Conservation (phyloP, 257 asterid genomes). For the Plectranthus barbatus region DNA sequence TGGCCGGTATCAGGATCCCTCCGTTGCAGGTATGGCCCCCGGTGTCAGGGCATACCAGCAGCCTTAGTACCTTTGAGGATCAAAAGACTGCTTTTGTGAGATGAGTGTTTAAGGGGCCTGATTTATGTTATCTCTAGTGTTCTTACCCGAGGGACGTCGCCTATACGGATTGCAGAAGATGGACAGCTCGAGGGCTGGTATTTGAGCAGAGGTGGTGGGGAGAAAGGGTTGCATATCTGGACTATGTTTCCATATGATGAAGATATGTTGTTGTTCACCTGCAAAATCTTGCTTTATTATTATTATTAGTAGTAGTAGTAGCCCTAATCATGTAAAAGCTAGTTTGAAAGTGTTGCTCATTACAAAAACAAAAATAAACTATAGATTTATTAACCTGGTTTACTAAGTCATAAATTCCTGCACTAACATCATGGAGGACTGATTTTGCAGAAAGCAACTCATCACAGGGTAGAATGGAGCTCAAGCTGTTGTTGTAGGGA, state of each 20-base stretch:
- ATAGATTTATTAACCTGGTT: conserved; percentile 45
- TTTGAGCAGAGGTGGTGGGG: conserved; percentile 52
- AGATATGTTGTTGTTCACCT: conserved; percentile 68
- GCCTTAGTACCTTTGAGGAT: conserved; percentile 26
- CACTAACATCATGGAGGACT: conserved; percentile 38
- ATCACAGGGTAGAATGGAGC: conserved; percentile 79
- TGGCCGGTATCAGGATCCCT: conserved; percentile 44
- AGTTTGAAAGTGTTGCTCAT: too few relatives aligned
- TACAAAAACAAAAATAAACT: too few relatives aligned
- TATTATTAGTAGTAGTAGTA: too few relatives aligned
- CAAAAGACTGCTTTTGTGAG: background rate
- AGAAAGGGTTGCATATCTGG: conserved; percentile 88
- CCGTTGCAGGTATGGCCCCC: conserved; percentile 46
- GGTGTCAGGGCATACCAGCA: conserved; percentile 49
- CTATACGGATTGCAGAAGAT: conserved; percentile 37
- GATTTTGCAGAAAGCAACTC: conserved; percentile 55
- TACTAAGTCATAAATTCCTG: conserved; percentile 51
- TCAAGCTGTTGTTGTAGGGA: conserved; percentile 77
- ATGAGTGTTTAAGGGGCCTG: too few relatives aligned
- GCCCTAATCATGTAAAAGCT: too few relatives aligned
- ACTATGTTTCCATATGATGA: conserved; percentile 41
- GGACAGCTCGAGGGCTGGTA: conserved; percentile 55
- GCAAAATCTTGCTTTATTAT: too few relatives aligned
- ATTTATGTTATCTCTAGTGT: background rate
- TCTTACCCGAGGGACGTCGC: conserved; percentile 52